phyloP scores from a whole-genome alignment of 1,284 basidiomycete species.

The Malassezia furfur region DNA sequence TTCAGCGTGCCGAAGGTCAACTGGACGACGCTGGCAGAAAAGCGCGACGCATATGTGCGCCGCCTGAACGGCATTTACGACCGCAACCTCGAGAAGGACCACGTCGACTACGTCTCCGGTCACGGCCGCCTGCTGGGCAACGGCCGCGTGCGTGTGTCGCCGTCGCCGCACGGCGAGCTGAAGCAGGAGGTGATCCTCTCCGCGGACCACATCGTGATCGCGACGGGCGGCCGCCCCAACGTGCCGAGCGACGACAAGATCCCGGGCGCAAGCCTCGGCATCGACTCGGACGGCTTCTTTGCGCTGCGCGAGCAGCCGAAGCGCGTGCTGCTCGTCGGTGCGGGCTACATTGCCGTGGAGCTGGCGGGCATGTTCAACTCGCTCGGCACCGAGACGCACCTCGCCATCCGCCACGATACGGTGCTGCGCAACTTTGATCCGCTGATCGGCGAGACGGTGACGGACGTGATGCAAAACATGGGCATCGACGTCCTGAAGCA shows the following conservation, averaged over 20 bases:
- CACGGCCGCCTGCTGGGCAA: conserved; percentile 52
- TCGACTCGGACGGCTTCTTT: conserved; percentile 93
- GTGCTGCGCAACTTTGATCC: conserved; percentile 90
- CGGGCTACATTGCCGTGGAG: conserved; percentile 95
- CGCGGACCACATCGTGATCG: conserved; percentile 53
- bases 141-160: conserved; percentile 38
- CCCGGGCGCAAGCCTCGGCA: conserved; percentile 80
- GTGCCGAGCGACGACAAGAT: conserved; percentile 70
- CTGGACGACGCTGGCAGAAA: conserved; percentile 82
- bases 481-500: conserved; percentile 77
- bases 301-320: conserved; percentile 79
- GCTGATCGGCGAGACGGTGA: conserved; percentile 70
- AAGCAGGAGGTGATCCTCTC: conserved; percentile 51
- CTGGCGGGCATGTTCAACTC: conserved; percentile 46
- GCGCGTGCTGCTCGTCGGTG: conserved; percentile 85
- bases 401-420: conserved; percentile 78
- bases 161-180: conserved; percentile 47
- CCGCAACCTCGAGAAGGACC: conserved; percentile 71
- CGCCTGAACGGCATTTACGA: conserved; percentile 81
- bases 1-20: conserved; percentile 57
- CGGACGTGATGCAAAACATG: conserved; percentile 87
- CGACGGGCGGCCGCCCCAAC: conserved; percentile 76
- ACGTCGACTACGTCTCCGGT: conserved; percentile 79
- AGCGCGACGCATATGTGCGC: conserved; percentile 89
- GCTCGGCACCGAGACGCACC: conserved; percentile 64